Evolutionary conservation across 805 yeast genomes (phyloP).

Genomic region (Metschnikowia arizonensis): DNA sequence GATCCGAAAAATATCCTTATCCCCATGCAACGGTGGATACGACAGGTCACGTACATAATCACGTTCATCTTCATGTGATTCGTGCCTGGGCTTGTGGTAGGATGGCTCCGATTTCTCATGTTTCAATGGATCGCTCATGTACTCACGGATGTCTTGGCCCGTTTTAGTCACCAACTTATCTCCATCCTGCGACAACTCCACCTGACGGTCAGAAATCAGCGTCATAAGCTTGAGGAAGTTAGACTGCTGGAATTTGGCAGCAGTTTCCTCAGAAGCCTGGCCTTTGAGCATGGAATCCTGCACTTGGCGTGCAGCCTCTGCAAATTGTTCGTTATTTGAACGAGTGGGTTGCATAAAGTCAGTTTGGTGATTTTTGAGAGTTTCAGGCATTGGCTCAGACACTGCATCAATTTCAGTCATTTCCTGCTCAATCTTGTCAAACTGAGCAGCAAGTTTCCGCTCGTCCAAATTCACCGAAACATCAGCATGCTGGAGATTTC

Average conservation of each 20-base stretch:
- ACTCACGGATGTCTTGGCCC: constrained; percentile 34
- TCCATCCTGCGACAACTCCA: constrained; percentile 34
- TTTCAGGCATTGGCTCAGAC: no score
- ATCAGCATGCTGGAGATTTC: constrained; percentile 8
- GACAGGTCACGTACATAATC: background rate
- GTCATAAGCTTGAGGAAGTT: constrained; percentile 39
- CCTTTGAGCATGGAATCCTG: constrained; percentile 34
- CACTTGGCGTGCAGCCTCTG: constrained; percentile 37
- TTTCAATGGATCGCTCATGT: constrained; percentile 20
- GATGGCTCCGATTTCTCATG: constrained; percentile 11
- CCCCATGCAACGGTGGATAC: background rate
- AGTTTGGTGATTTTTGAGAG: no score
- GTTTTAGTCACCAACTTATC: constrained; percentile 34
- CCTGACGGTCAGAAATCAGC: constrained; percentile 33
- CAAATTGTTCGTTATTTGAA: constrained; percentile 34
- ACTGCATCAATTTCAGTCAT: constrained; percentile 14
- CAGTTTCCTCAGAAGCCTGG: constrained; percentile 24
- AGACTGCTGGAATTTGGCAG: constrained; percentile 32
- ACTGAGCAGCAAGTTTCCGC: constrained; percentile 27
- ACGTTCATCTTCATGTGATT: background rate
- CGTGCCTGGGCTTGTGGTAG: constrained; percentile 14
- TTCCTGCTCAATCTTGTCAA: constrained; percentile 33
- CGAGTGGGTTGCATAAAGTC: constrained; percentile 9
- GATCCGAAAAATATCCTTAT: background rate
- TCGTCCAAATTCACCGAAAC: constrained; percentile 16